Percentiles rank a stretch among this genome's conserved stretches.
Conservation (phyloP, 2,329 filamentous ascomycete species). For the Aspergillus niger region DNA sequence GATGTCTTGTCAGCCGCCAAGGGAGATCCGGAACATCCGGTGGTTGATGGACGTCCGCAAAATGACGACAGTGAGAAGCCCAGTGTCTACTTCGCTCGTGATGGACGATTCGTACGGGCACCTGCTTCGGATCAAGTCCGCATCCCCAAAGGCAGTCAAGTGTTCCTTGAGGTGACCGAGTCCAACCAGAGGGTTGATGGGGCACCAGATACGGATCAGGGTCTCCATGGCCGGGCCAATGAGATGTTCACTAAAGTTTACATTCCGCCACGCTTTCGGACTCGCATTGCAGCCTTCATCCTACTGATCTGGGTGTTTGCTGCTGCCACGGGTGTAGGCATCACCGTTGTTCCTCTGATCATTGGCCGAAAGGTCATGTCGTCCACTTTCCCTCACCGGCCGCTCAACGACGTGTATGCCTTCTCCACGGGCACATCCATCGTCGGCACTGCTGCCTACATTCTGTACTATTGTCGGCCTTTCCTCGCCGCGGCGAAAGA, state of each 20-base stretch:
- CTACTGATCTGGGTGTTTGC: slow-evolving; percentile 91
- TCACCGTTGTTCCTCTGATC: slow-evolving; percentile 83
- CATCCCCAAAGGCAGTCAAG: slow-evolving; percentile 77
- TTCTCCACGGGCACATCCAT: slow-evolving; percentile 89
- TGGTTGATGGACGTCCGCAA: slow-evolving; percentile 36
- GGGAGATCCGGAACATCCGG: slow-evolving; percentile 40
- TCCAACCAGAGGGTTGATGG: slow-evolving; percentile 67
- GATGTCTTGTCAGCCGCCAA: slow-evolving; percentile 37
- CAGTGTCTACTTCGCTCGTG: slow-evolving; percentile 59
- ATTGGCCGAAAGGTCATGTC: slow-evolving; percentile 80
- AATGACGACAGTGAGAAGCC: slow-evolving; percentile 43
- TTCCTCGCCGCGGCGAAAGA: slow-evolving; percentile 27
- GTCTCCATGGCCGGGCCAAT: slow-evolving; percentile 62
- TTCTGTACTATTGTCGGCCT: slow-evolving; percentile 52
- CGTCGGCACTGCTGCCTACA: slow-evolving; percentile 68
- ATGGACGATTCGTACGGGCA: slow-evolving; percentile 85
- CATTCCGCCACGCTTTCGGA: slow-evolving; percentile 79
- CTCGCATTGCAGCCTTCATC: slow-evolving; percentile 82
- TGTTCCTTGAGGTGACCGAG: slow-evolving; percentile 77
- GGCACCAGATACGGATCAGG: slow-evolving; percentile 53
- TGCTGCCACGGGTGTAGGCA: slow-evolving; percentile 78
- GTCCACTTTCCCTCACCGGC: slow-evolving; percentile 67
- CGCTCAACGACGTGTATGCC: slow-evolving; percentile 93
- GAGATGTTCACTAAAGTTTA: slow-evolving; percentile 72
- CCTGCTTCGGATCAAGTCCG: slow-evolving; percentile 94